Evolutionary conservation across 2,329 filamentous ascomycete species (phyloP), one percentile per base, ranked within the genome.

Genomic region (Anthostomella pinea): DNA sequence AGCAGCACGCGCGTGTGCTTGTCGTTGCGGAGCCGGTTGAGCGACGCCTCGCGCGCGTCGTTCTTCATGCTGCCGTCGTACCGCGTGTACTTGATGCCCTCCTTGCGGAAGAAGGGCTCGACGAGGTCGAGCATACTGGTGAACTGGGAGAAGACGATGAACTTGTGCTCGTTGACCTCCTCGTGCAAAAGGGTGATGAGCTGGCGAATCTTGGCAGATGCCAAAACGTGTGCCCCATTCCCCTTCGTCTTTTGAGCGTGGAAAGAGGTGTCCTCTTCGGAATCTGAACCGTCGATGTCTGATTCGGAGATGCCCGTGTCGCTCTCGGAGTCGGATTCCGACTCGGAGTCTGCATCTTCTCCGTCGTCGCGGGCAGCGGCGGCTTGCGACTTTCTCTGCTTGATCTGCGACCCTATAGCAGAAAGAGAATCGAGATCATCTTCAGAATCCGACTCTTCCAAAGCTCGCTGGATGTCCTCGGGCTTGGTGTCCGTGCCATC

Each of bases 81-180:
- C 36, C 93, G 85, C 11, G 87, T 87, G 58, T 85, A 95, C 43
- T 75, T 76, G 62, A 95, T 83, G 10, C 81, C 79, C 10, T 84
- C 81, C 31, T 80, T 75, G 29, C 75, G 73, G 41, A 98, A 72
- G 64, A 97, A 96, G 2, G 93, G 93, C 59, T 97, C 89, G 45
- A 98, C 82, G 18, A 97, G 81, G 66, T 97, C 87, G 29, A 98
- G 80, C 93, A 98, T 98, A 1, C 88, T 93, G 0, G 93, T 98
- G 66, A 98, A 98, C 55, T 97, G 88, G 2, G 89, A 95, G 66
- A 98, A 98, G 46, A 98, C 89, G 54, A 98, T 98, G 58, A 95
- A 95, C 60, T 98, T 98, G 73, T 95, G 87, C 41, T 88, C 73
- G 2, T 74, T 69, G 0, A 82, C 81, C 62, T 98, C 93, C 28